Evolutionary conservation across 805 yeast genomes (phyloP), one percentile per base, ranked within the genome.

Genomic region (Kodamaea laetipori): DNA sequence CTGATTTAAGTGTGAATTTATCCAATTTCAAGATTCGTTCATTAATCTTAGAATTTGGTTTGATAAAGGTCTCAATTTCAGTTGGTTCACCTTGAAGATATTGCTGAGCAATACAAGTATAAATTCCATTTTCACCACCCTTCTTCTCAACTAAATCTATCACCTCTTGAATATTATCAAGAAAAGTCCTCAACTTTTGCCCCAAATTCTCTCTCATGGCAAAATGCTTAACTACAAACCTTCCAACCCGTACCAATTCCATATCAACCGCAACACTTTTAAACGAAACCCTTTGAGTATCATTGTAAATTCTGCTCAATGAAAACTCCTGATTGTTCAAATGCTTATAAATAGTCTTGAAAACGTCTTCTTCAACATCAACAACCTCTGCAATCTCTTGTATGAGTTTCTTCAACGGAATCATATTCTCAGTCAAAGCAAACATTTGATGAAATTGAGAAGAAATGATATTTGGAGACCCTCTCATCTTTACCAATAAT

Each of bases 371-470:
- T 12, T 9, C 28, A 9, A 13, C 38, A 6, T 24, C 28, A 4
- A 23, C 19, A n/a, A 35, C 27, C 28, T 23, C 18, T 9, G 10
- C 28, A 23, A 21, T 11, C 33, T 26, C 17, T 11, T 26, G 16
- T 2, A 37, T 18, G n/a, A 16, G 25, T n/a, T 12, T 15, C 32
- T 26, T 24, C 24, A 37, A 37, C 4, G 23, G 13, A 15, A 4
- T 13, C 4, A 18, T 9, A n/a, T 23, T 23, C 15, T 37, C 27
- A 4, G 41, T 15, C 6, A 41, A 21, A 4, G 56, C 47, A 26
- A 58, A 39, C 41, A 52, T 52, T 33, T 55, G 61, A n/a, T 52
- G 35, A 33, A 57, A 59, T 35, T 55, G 57, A 3, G 41, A 10
- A 11, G 28, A 32, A 2, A 39, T 31, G 34, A 44, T 21, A 17